Conservation (phyloP, 2,329 filamentous ascomycete genomes). For the Fusarium anthophilum region DNA sequence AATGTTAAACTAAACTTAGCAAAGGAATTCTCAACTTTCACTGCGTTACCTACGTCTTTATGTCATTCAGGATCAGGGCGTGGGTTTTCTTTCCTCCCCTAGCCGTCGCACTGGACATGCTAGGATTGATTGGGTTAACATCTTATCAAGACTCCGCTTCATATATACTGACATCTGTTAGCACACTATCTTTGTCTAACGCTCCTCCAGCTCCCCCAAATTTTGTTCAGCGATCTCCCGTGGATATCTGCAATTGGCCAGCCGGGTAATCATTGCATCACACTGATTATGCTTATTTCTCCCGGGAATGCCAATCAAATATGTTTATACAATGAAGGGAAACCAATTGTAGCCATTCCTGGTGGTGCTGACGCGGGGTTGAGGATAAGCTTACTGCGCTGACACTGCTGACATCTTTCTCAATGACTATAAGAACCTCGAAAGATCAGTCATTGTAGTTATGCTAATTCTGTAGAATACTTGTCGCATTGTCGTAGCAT, state of each 20-base stretch:
- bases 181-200: fast-evolving
- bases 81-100: not conserved
- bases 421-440: not conserved
- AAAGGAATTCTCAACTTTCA: fast-evolving
- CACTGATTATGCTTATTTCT: not conserved
- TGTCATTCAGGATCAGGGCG: not conserved
- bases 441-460: fast-evolving
- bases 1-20: not conserved
- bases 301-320: no score
- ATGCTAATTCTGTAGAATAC: not conserved
- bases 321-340: no score
- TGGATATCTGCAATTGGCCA: not conserved
- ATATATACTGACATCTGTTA: fast-evolving
- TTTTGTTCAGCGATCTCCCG: no score
- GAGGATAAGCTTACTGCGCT: not conserved
- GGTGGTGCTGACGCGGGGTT: not conserved
- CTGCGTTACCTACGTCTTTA: fast-evolving
- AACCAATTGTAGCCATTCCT: not conserved
- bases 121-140: fast-evolving
- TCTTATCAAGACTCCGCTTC: fast-evolving
- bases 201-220: no score
- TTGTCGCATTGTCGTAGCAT: fast-evolving
- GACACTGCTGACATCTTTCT: not conserved
- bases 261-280: not conserved
- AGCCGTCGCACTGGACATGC: fast-evolving